phyloP scores from a whole-genome alignment of 306 rosid genomes.

The Ormosia semicastrata region DNA sequence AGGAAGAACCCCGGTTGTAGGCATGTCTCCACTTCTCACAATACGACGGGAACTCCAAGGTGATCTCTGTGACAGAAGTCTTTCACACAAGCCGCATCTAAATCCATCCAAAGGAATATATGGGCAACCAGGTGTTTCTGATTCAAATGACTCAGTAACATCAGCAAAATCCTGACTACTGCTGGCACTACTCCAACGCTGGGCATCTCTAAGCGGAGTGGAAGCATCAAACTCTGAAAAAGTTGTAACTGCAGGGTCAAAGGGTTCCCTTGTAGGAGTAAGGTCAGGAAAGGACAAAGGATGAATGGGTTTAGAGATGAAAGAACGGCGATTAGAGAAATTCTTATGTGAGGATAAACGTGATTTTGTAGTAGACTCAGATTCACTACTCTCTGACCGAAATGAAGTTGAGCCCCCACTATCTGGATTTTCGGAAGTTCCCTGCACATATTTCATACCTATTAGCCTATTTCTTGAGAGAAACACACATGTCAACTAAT shows the following conservation, averaged over 20 bases:
- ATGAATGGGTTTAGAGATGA: slow-evolving; percentile 87
- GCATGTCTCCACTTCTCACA: slow-evolving; percentile 91
- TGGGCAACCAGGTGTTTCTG: slow-evolving; percentile 41
- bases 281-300: slow-evolving; percentile 61
- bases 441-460: slow-evolving; percentile 55
- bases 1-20: slow-evolving; percentile 74
- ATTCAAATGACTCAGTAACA: slow-evolving; percentile 64
- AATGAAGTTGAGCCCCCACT: slow-evolving; percentile 56
- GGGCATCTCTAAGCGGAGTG: slow-evolving; percentile 58
- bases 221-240: slow-evolving; percentile 56
- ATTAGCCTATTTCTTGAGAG: slow-evolving; percentile 4
- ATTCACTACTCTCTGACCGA: slow-evolving; percentile 72
- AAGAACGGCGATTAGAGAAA: slow-evolving; percentile 54
- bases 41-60: slow-evolving; percentile 89
- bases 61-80: slow-evolving; percentile 72
- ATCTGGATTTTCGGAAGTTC: slow-evolving; percentile 62
- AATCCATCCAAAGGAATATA: slow-evolving; percentile 49
- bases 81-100: slow-evolving; percentile 76
- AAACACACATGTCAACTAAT: not conserved
- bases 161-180: slow-evolving; percentile 80
- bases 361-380: slow-evolving; percentile 60
- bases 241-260: slow-evolving; percentile 45
- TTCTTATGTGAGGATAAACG: slow-evolving; percentile 53
- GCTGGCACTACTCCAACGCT: slow-evolving; percentile 74
- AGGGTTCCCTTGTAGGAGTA: slow-evolving; percentile 50